Evolutionary conservation across 2,329 filamentous ascomycete species (phyloP).

Genomic region (Hymenoscyphus infarciens): DNA sequence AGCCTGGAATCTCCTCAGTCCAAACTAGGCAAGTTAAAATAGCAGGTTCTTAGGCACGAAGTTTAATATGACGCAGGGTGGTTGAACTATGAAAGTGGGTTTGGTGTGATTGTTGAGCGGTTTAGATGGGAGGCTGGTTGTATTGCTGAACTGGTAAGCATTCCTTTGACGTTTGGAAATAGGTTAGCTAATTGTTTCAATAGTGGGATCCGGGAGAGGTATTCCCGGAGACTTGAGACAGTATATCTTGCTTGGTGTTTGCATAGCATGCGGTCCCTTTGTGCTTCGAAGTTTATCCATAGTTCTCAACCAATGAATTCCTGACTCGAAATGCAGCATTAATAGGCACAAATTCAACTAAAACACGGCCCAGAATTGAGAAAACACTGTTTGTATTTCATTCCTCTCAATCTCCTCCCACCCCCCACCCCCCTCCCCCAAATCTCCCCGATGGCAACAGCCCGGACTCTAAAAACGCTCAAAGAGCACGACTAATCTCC

Average conservation of each 20-base stretch:
- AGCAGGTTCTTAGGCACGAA: constrained; percentile 8
- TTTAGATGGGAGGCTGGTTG: constrained; percentile 18
- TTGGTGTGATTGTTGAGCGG: constrained; percentile 16
- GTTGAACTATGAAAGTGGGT: constrained; percentile 12
- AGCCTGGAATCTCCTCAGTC: constrained; percentile 16
- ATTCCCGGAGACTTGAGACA: constrained; percentile 2
- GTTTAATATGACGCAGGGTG: constrained; percentile 14
- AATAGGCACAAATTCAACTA: too few species aligned
- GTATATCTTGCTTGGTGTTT: neutral
- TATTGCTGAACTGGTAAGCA: constrained; percentile 19
- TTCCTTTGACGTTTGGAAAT: neutral
- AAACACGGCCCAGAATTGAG: too few species aligned
- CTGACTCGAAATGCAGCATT: too few species aligned
- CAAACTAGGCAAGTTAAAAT: constrained; percentile 9
- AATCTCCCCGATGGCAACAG: too few species aligned
- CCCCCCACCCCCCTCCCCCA: too few species aligned
- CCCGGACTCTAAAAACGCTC: too few species aligned
- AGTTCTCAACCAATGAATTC: neutral
- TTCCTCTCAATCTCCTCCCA: too few species aligned
- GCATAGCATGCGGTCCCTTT: neutral
- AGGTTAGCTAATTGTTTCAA: neutral
- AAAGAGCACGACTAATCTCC: too few species aligned
- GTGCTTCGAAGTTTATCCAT: neutral
- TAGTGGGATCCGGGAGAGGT: constrained; percentile 20
- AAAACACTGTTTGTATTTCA: too few species aligned